Conservation (phyloP, 768 basidiomycete genomes). For the Hericium alpestre region DNA sequence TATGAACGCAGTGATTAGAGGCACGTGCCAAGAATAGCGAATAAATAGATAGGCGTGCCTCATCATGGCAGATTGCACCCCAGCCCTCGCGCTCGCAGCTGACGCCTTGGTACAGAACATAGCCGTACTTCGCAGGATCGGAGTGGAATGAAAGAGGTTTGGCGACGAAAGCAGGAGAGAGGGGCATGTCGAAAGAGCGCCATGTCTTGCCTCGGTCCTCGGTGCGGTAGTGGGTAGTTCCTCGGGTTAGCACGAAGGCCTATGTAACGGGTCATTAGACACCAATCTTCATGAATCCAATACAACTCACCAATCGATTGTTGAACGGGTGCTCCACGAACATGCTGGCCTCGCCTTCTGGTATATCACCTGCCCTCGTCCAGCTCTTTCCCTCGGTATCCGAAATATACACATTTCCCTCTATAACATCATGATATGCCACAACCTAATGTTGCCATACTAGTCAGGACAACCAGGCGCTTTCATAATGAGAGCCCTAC, state of each 20-base stretch:
- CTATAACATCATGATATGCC: conserved; percentile 71
- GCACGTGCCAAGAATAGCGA: background rate
- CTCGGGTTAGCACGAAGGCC: conserved; percentile 80
- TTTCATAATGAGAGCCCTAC: conserved; percentile 17
- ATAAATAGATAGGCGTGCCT: conserved; percentile 35
- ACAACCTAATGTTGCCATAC: conserved; percentile 32
- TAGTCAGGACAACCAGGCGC: background rate
- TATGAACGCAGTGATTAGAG: conserved; percentile 21
- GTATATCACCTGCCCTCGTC: conserved; percentile 38
- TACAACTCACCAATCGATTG: conserved; percentile 27
- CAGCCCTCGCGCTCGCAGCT: conserved; percentile 43
- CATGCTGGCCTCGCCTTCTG: conserved; percentile 50
- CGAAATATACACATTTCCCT: conserved; percentile 67
- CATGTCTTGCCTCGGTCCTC: conserved; percentile 82
- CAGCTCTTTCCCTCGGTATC: conserved; percentile 79
- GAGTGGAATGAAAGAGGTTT: conserved; percentile 84
- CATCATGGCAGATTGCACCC: conserved; percentile 56
- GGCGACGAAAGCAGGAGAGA: conserved; percentile 44
- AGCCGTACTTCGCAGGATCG: conserved; percentile 53
- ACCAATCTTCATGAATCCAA: background rate
- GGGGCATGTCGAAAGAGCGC: conserved; percentile 65
- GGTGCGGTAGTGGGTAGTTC: conserved; percentile 77
- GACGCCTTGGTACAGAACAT: conserved; percentile 74
- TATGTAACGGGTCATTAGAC: conserved; percentile 20
- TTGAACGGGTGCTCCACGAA: conserved; percentile 85